Base-by-base conservation (phyloP, 1,284 basidiomycete species). In the Austroboletus niveus region DNA sequence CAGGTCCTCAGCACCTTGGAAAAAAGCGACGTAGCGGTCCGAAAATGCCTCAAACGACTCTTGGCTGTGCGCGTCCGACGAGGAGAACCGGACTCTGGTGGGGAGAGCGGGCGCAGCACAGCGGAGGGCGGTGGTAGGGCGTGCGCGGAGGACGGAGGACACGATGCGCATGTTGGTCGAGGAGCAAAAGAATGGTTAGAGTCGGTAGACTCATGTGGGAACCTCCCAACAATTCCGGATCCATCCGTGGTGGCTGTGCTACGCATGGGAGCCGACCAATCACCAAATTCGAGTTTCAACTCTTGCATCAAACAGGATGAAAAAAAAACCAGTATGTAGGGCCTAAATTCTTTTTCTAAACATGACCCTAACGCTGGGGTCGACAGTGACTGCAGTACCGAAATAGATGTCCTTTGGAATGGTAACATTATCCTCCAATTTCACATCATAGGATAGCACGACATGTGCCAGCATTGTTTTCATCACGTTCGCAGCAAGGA, bases 21-120 rank as follows among this genome's bases (percentile, higher is more conserved):
- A 98, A 78, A 98, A 99, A 61, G 81, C 79, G 68, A 93, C 87
- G 76, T 98, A 98, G 68, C 95, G 92, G 57, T 87, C 80, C 69
- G 91, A 94, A 80, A 98, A 98, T 49, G 87, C 81, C 71, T 98
- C 95, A 73, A 93, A 98, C 24, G 91, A 84, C 78, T 98, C 96
- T 71, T 92, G 85, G 59, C 84, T 83, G 73, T 91, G 89, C 43
- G 74, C 77, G 52, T 67, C 66, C 39, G 65, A 66, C n/a, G 65
- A 66, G 9, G 66, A 64, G 48, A 69, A 69, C 32, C 68, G 65
- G 27, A 59, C 67, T 58, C 75, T 76, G 51, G 79, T 69, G 31
- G 72, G 63, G 63, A 84, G 81, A 55, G 74, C 64, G 62, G 80
- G 68, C 30, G 72, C 63, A 52, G 75, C 61, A 32, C 66, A 60